Percentiles rank a stretch among this genome's conserved stretches.
These are phyloP conservation scores for Rhizoclosmatium globosum DNA, from an alignment of 192 early-diverging fungal species.

Conservation along the genomic window DNA sequence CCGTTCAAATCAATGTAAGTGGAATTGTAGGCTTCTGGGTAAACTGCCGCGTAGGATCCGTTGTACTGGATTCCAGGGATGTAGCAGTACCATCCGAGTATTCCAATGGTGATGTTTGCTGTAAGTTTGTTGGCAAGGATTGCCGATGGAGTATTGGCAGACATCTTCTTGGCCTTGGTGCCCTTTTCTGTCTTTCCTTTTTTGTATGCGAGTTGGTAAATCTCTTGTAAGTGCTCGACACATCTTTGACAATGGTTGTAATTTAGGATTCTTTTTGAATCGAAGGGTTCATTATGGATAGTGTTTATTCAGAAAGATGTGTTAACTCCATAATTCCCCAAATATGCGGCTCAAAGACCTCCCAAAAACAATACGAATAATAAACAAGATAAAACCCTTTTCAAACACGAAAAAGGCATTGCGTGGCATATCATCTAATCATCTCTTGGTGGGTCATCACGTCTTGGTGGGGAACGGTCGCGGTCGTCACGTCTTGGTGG, in stretches of 20 bases:
- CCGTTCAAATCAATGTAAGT: neutral
- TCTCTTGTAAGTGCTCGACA: too few relatives aligned
- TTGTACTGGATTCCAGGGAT: neutral
- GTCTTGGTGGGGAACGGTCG: conserved; percentile 54
- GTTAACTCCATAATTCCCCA: too few relatives aligned
- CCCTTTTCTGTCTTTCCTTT: too few relatives aligned
- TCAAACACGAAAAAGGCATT: neutral
- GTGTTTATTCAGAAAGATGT: too few relatives aligned
- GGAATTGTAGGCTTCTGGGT: neutral
- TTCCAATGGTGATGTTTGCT: conserved; percentile 10
- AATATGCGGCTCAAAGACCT: too few relatives aligned
- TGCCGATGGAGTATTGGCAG: neutral
- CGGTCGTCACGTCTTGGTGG: conserved; percentile 53
- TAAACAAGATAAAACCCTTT: neutral
- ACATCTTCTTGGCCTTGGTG: too few relatives aligned
- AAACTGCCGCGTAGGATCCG: neutral
- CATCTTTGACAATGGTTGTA: too few relatives aligned
- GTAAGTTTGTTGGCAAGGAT: neutral
- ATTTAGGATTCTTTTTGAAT: too few relatives aligned
- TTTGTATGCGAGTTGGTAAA: too few relatives aligned
- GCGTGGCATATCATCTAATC: conserved; percentile 18
- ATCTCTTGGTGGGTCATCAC: conserved; percentile 56
- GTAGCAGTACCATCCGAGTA: neutral
- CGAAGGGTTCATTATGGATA: too few relatives aligned
- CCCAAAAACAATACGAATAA: neutral